Evolutionary conservation across 345 rosid genomes (phyloP).

Genomic region (Jatropha curcas): DNA sequence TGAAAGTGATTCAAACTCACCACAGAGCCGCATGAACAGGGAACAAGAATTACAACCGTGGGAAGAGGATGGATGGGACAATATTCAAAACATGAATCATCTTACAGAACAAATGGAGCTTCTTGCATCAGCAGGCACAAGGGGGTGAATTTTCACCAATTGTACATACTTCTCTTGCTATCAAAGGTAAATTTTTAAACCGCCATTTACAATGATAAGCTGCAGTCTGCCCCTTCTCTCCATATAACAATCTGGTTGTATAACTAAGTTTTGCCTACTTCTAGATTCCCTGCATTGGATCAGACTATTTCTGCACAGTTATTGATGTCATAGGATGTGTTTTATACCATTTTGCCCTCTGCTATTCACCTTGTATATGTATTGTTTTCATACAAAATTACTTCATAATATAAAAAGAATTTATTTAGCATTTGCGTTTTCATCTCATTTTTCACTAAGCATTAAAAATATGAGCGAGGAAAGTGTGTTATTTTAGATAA

Average conservation of each 20-base stretch:
- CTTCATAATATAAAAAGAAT: background rate
- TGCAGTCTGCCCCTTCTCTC: background rate
- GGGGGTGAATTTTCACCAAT: slow-evolving; percentile 28
- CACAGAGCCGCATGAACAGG: slow-evolving; percentile 2
- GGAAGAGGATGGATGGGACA: slow-evolving; percentile 24
- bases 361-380: background rate
- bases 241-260: background rate
- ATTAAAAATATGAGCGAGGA: no score
- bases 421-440: background rate
- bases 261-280: background rate
- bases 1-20: slow-evolving; percentile 17
- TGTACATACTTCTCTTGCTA: slow-evolving; percentile 12
- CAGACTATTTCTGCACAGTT: background rate
- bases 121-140: slow-evolving; percentile 22
- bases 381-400: background rate
- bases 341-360: background rate
- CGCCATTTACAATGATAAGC: slow-evolving; percentile 1
- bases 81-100: slow-evolving; percentile 24
- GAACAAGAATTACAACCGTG: slow-evolving; percentile 24
- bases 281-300: background rate
- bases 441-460: background rate
- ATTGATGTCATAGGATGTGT: background rate
- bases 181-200: slow-evolving; percentile 28
- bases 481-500: no score
- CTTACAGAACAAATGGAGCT: slow-evolving; percentile 29